Conservation (phyloP, 2,329 filamentous ascomycete genomes). For the Trichoderma sp. region DNA sequence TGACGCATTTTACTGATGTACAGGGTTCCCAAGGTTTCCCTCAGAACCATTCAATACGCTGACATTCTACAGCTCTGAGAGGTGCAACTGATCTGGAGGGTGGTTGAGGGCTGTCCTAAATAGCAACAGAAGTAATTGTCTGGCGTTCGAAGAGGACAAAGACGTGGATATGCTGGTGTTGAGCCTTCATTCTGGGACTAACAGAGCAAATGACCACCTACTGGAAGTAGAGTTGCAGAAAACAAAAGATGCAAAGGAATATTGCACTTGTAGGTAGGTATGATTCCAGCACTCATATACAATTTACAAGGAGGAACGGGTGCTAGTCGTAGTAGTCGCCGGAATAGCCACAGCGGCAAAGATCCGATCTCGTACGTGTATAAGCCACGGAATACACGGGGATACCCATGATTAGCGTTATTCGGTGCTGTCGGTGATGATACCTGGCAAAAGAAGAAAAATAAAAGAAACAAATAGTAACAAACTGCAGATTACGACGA, state of each 20-base stretch:
- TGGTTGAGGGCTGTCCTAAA: background rate
- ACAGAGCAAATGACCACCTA: background rate
- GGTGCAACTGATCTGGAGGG: background rate
- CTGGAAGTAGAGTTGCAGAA: background rate
- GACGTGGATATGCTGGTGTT: background rate
- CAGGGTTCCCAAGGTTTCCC: background rate
- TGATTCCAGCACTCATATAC: background rate
- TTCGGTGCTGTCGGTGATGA: background rate
- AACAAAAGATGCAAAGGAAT: background rate
- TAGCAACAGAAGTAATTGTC: background rate
- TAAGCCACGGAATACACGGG: conserved; percentile 1
- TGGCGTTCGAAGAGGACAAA: background rate
- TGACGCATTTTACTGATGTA: background rate
- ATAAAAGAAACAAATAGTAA: background rate
- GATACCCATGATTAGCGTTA: conserved; percentile 10
- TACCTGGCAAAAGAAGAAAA: background rate
- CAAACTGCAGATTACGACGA: background rate
- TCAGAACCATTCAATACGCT: background rate
- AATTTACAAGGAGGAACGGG: background rate
- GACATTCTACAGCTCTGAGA: background rate
- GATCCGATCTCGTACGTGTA: background rate
- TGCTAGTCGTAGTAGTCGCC: background rate
- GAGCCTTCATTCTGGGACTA: background rate
- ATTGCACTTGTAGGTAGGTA: background rate
- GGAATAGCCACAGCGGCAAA: background rate